phyloP scores from a whole-genome alignment of 345 rosid species.

The Syzygium jambos region DNA sequence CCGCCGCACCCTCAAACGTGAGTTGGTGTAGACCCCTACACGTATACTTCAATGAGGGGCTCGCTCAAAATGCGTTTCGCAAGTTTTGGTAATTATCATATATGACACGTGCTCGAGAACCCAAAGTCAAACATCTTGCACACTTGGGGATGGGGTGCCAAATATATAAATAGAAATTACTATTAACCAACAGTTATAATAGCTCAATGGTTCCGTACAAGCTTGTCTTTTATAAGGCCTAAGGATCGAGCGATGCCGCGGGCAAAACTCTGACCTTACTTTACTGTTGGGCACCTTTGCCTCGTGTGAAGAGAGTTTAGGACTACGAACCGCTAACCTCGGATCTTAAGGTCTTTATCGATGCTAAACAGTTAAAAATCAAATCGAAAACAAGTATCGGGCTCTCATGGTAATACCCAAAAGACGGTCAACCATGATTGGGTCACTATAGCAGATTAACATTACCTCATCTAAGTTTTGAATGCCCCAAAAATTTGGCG shows the following conservation, averaged over 20 bases:
- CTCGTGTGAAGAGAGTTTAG: neutral
- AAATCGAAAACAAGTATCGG: neutral
- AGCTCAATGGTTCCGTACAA: neutral
- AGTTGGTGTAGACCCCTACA: neutral
- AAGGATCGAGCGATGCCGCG: neutral
- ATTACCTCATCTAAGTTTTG: neutral
- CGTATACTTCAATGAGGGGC: too few species aligned
- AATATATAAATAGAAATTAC: neutral
- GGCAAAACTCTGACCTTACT: neutral
- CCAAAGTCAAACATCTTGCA: neutral
- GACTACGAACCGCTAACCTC: neutral
- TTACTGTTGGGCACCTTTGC: neutral
- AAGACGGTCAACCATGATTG: neutral
- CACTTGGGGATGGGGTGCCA: neutral
- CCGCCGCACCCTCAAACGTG: neutral
- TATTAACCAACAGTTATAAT: neutral
- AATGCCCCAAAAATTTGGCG: accelerated
- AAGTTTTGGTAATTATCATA: neutral
- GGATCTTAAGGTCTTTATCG: neutral
- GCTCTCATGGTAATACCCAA: accelerated
- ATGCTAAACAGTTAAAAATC: neutral
- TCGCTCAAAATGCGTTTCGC: neutral
- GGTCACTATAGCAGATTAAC: neutral
- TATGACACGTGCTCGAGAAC: neutral
- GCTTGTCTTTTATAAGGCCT: neutral